Evolutionary conservation across 1,284 basidiomycete species (phyloP), one percentile per base, ranked within the genome.

Genomic region (Calocybe gambosa): DNA sequence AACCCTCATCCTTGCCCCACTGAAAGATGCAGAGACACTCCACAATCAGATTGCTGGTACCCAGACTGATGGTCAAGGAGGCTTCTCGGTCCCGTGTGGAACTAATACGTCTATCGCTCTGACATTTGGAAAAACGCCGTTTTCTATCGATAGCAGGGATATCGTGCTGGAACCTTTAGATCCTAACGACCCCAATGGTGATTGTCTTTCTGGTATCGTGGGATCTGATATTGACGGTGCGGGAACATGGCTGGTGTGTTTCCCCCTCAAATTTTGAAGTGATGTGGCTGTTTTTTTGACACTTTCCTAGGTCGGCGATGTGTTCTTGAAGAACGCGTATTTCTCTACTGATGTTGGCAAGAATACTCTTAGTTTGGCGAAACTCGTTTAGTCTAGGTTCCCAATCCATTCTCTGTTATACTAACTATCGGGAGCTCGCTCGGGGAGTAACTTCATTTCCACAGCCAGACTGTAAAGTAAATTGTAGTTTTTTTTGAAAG

Each of bases 321-420:
- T 81, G 34, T 88, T 87, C 72, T 68, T 88, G 58, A 87, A 88
- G 75, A 89, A 86, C 58, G 85, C 76, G 0, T 88, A 88, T 64
- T 85, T 87, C 63, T 86, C 83, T 9, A 85, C 80, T 7, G 77
- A 91, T 57, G 77, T 82, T 7, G 65, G 65, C 23, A 75, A 77
- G 58, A 87, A 92, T 64, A 67, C 73, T 42, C 74, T 93, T 47
- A 82, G 78, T 40, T 73, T 92, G 47, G 89, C 86, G 9, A 73
- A 74, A 59, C 65, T 78, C 37, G 65, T 65, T 19, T 73, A 38
- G 45, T 29, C 12, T 29, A 3, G 13, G 28, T 10, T 23, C 21
- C 21, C 21, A 13, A 13, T 29, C 3, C 28, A 5, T 29, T 29
- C 28, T 10, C 10, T 29, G 13, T 29, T 5, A 10, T 29, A 29